Conservation (phyloP, 192 early-diverging fungal species). For the Backusella psychrophila region DNA sequence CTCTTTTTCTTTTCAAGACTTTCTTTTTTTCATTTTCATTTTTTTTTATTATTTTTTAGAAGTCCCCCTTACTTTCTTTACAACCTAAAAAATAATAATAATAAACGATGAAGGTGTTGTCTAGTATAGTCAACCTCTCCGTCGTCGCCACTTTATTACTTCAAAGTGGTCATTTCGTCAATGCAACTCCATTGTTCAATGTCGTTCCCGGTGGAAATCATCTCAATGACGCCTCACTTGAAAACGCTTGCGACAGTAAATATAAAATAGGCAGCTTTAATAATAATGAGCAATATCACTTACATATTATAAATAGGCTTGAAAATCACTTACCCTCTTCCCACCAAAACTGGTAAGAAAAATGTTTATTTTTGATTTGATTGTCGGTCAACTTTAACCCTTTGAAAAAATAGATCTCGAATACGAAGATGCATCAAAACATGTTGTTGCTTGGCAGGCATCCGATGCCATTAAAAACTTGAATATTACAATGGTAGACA, state of each 20-base stretch:
- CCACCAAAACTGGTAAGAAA: conserved; percentile 8
- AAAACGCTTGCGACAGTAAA: neutral
- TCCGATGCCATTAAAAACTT: neutral
- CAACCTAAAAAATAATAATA: neutral
- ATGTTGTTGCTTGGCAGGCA: conserved; percentile 6
- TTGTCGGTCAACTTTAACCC: neutral
- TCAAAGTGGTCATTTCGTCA: conserved; percentile 13
- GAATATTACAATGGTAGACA: conserved; percentile 17
- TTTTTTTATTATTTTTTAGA: neutral
- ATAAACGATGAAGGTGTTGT: conserved; percentile 13
- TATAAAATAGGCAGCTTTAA: neutral
- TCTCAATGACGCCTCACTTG: neutral
- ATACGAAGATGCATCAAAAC: neutral
- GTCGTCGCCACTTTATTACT: conserved; percentile 13
- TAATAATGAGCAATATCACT: neutral
- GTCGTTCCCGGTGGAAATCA: neutral
- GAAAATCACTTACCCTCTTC: conserved; percentile 12
- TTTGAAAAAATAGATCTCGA: neutral
- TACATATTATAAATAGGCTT: conserved; percentile 4
- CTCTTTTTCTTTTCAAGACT: conserved; percentile 1
- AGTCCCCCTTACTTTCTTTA: conserved; percentile 11
- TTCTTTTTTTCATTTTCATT: neutral
- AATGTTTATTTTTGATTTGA: neutral
- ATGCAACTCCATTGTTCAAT: conserved; percentile 13
- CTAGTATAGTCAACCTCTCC: neutral